Percentiles rank a stretch among this genome's conserved stretches.
These are phyloP conservation scores for Fusarium sublunatum DNA, from an alignment of 2,329 filamentous ascomycete species.

Conservation along the genomic window DNA sequence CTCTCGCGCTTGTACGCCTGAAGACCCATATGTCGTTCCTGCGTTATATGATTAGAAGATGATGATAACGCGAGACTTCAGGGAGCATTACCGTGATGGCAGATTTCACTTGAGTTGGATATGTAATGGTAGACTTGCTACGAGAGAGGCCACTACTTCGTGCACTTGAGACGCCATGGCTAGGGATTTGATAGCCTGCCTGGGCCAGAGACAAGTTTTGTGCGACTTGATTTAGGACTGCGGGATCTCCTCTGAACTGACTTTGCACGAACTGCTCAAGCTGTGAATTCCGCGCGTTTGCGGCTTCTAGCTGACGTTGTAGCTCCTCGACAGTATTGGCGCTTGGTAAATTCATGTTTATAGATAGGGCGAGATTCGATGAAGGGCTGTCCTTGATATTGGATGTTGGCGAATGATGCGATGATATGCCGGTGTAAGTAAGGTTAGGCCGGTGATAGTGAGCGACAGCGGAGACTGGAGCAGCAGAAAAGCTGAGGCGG, in stretches of 20 bases:
- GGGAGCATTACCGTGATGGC: slow-evolving; percentile 39
- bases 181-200: slow-evolving; percentile 28
- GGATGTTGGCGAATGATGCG: slow-evolving; percentile 6
- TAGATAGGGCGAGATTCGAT: slow-evolving; percentile 17
- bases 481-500: slow-evolving; percentile 27
- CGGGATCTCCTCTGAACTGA: slow-evolving; percentile 34
- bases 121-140: slow-evolving; percentile 47
- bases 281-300: slow-evolving; percentile 37
- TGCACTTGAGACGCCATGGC: slow-evolving; percentile 36
- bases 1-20: slow-evolving; percentile 39
- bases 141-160: slow-evolving; percentile 42
- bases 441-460: slow-evolving; percentile 23
- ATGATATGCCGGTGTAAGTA: slow-evolving; percentile 31
- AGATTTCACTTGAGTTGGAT: slow-evolving; percentile 42
- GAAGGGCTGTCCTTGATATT: slow-evolving; percentile 25
- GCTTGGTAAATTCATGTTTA: slow-evolving; percentile 44
- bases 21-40: slow-evolving; percentile 33
- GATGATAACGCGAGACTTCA: slow-evolving; percentile 2
- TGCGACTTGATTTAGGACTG: slow-evolving; percentile 34
- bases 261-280: slow-evolving; percentile 41
- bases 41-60: slow-evolving; percentile 25
- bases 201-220: slow-evolving; percentile 32
- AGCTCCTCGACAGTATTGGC: slow-evolving; percentile 42
- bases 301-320: slow-evolving; percentile 43
- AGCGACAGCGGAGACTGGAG: slow-evolving; percentile 22